Percentiles rank a stretch among this genome's conserved stretches.
These are phyloP conservation scores for Aegilops speltoides DNA, from an alignment of 176 grass and related monocot species.

Conservation along the genomic window DNA sequence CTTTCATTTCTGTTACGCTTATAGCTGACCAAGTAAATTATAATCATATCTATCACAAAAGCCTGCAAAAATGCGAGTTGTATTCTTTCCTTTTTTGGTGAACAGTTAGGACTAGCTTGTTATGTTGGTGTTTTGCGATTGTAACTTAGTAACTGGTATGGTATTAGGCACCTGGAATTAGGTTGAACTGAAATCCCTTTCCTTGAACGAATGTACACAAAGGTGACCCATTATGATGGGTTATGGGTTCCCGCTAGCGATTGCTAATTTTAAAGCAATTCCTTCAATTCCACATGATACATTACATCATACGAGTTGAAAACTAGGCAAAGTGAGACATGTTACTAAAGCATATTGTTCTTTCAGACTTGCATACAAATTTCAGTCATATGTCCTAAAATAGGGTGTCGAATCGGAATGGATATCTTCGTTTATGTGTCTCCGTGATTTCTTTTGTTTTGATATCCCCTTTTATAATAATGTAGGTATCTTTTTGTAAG, in stretches of 20 bases:
- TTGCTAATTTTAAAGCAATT: not conserved
- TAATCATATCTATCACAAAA: not conserved
- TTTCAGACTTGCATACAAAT: not conserved
- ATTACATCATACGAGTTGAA: not conserved
- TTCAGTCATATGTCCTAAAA: not conserved
- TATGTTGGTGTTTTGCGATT: not conserved
- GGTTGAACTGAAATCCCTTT: not conserved
- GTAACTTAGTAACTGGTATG: not conserved
- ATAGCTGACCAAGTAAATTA: not conserved
- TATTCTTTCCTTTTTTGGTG: not conserved
- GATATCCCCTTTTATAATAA: not conserved
- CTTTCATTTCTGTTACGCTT: conserved; percentile 25
- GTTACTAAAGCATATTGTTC: not conserved
- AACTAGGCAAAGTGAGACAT: not conserved
- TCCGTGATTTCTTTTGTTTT: not conserved
- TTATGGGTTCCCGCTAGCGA: not conserved
- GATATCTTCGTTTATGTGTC: not conserved
- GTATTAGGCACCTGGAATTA: not conserved
- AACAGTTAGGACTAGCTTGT: not conserved
- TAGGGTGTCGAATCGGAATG: not conserved
- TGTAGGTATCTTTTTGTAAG: not conserved
- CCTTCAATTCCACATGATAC: not conserved
- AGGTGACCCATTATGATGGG: not conserved
- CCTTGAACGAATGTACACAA: not conserved
- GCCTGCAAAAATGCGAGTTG: not conserved